A percentile compares a stretch with the other conserved stretches of the same genome.
Conservation (phyloP, 106 monocot genomes). For the Dendrobium chrysotoxum region DNA sequence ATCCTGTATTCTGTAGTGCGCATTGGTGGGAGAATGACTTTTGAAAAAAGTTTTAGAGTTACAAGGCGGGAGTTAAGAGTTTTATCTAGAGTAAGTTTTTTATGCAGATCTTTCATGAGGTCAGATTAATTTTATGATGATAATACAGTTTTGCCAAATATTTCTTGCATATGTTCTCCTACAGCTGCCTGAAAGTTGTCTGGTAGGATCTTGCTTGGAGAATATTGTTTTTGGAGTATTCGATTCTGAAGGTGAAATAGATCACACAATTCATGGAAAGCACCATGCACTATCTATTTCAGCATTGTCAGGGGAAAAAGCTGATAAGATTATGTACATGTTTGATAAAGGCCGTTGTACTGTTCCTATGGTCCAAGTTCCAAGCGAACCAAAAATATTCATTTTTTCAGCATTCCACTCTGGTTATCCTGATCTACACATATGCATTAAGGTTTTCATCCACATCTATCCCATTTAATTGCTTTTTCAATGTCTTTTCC, state of each 20-base stretch:
- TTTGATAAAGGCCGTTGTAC: constrained; percentile 21
- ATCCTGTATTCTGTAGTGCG: no score
- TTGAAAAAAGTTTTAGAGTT: constrained; percentile 13
- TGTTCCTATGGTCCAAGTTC: constrained; percentile 20
- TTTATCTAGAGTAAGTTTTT: constrained; percentile 15
- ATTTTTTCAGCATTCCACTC: constrained; percentile 15
- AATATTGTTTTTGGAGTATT: constrained; percentile 25
- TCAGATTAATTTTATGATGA: neutral
- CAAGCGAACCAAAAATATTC: constrained; percentile 8
- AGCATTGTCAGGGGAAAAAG: constrained; percentile 3
- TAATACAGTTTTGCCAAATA: neutral
- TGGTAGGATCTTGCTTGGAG: constrained; percentile 10
- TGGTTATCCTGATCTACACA: constrained; percentile 13
- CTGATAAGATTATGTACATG: constrained; percentile 20
- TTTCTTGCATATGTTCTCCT: neutral
- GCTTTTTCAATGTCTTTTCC: neutral
- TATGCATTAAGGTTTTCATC: constrained; percentile 15
- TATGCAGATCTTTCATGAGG: neutral
- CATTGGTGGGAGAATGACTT: constrained; percentile 6
- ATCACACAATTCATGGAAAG: constrained; percentile 21
- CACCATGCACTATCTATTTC: constrained; percentile 21
- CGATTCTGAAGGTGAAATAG: constrained; percentile 27
- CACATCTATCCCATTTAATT: neutral
- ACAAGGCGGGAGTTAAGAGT: constrained; percentile 21
- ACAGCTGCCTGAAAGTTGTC: constrained; percentile 17